Conservation (phyloP, 2,329 filamentous ascomycete species). For the Fulvia fulva region DNA sequence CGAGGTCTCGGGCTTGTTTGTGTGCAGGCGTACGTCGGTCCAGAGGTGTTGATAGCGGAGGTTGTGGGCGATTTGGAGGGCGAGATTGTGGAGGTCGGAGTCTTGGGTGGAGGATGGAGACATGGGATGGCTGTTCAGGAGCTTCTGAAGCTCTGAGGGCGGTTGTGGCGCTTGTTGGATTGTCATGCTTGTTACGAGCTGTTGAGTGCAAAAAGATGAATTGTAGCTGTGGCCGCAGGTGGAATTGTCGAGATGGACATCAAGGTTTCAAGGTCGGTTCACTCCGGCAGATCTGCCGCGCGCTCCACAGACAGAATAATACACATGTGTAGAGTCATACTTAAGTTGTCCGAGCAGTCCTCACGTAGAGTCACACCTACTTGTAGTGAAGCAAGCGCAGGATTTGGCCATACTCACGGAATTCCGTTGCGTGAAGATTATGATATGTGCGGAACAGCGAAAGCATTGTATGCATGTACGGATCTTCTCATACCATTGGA, state of each 20-base stretch:
- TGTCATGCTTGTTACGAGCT: not conserved
- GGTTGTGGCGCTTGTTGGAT: slow-evolving; percentile 2
- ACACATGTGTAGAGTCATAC: too few species aligned
- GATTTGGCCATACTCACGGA: too few species aligned
- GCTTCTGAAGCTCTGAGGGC: slow-evolving; percentile 18
- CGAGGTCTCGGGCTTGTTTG: slow-evolving; percentile 17
- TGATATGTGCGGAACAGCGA: too few species aligned
- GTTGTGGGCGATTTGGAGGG: slow-evolving; percentile 63
- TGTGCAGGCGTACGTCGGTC: slow-evolving; percentile 51
- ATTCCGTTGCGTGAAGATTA: too few species aligned
- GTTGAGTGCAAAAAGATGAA: too few species aligned
- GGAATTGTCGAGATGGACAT: not conserved
- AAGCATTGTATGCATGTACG: too few species aligned
- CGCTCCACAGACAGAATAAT: too few species aligned
- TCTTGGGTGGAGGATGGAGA: slow-evolving; percentile 12
- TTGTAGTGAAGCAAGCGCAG: too few species aligned
- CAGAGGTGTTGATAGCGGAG: slow-evolving; percentile 73
- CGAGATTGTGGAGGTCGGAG: slow-evolving; percentile 45
- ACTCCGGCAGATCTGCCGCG: not conserved
- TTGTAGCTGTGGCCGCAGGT: too few species aligned
- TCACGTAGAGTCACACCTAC: too few species aligned
- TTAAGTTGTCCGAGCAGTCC: too few species aligned
- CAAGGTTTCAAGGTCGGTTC: not conserved
- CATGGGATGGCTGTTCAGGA: slow-evolving; percentile 10
- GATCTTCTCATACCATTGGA: not conserved